These are phyloP conservation scores for Trypanosoma boissoni DNA, from an alignment of 208 protist species.

Conservation along the genomic window DNA sequence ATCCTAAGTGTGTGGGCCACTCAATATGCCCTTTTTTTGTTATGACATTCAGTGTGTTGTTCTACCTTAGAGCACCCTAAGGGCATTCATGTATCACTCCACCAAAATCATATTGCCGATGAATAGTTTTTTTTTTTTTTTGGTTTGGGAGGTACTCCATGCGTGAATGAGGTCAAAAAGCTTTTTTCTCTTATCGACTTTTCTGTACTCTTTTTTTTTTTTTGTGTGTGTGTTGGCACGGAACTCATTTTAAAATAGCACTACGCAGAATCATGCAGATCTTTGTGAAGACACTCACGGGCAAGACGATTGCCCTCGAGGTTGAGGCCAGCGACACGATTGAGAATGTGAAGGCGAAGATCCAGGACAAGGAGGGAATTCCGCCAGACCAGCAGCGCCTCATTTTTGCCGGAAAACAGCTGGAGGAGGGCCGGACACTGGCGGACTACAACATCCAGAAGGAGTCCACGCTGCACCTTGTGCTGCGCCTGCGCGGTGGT, in stretches of 20 bases:
- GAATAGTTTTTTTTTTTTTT: slow-evolving; percentile 1
- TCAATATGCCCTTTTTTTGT: too few species aligned
- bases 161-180: neutral
- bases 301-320: slow-evolving; percentile 98
- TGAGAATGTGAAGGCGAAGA: slow-evolving; percentile 97
- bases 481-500: slow-evolving; percentile 92
- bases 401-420: slow-evolving; percentile 96
- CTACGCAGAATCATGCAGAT: slow-evolving; percentile 82
- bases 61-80: too few species aligned
- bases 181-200: slow-evolving; percentile 12
- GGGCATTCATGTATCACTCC: too few species aligned
- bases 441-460: slow-evolving; percentile 99
- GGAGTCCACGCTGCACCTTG: slow-evolving; percentile 99
- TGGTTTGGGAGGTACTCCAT: neutral
- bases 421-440: slow-evolving; percentile 98
- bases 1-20: too few species aligned
- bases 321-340: slow-evolving; percentile 97
- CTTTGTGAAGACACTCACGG: slow-evolving; percentile 96
- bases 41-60: too few species aligned
- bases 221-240: neutral
- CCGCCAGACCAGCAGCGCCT: slow-evolving; percentile 92
- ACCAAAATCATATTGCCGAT: too few species aligned
- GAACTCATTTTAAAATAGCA: neutral
- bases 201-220: slow-evolving; percentile 23
- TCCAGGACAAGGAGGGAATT: slow-evolving; percentile 98